Conservation (phyloP, 768 basidiomycete species). For the Suillus subalutaceus region DNA sequence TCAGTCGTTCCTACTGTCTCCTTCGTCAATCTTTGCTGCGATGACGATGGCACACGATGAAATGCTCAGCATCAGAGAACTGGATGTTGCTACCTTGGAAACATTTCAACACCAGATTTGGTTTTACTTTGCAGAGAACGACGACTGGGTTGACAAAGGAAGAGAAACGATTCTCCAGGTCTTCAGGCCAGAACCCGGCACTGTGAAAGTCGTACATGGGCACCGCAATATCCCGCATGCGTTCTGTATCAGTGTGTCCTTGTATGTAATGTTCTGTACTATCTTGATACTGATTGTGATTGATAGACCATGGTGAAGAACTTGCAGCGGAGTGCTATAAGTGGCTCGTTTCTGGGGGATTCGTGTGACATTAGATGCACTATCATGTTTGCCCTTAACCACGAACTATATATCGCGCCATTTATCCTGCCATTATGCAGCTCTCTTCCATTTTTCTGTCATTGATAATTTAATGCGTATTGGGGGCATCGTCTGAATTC, state of each 20-base stretch:
- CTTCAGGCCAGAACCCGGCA: constrained; percentile 38
- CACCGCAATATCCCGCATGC: constrained; percentile 61
- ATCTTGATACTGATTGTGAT: constrained; percentile 9
- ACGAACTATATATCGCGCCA: background rate
- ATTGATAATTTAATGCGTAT: too few species aligned
- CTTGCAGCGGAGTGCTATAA: constrained; percentile 50
- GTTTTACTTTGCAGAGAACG: constrained; percentile 63
- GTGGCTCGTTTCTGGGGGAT: constrained; percentile 39
- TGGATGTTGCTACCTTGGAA: constrained; percentile 51
- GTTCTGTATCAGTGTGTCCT: constrained; percentile 68
- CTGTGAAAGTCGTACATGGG: constrained; percentile 46
- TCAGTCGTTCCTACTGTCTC: constrained; percentile 52
- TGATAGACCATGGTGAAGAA: constrained; percentile 52
- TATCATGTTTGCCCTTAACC: background rate
- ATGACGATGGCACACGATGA: constrained; percentile 70
- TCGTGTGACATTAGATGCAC: background rate
- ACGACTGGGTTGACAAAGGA: constrained; percentile 72
- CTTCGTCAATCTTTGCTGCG: constrained; percentile 51
- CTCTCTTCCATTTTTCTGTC: too few species aligned
- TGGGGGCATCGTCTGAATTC: background rate
- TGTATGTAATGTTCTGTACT: background rate
- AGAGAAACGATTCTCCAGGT: constrained; percentile 45
- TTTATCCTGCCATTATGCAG: background rate
- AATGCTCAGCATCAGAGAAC: constrained; percentile 59
- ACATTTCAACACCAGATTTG: constrained; percentile 42